A percentile compares a stretch with the other conserved stretches of the same genome.
phyloP scores from a whole-genome alignment of 176 grass and related monocot species.

The Chloris gayana region DNA sequence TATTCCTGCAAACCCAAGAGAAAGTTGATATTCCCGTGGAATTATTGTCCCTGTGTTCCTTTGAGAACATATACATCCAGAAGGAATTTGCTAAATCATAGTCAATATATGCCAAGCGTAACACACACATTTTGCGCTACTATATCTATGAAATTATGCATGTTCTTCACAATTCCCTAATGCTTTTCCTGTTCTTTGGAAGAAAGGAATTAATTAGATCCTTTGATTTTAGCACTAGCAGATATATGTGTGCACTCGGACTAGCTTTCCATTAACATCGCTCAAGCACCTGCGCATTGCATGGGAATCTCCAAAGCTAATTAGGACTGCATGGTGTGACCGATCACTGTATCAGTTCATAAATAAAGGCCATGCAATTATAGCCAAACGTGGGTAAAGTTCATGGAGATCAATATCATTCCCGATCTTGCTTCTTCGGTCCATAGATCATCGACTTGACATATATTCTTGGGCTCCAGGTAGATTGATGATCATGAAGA shows the following conservation, averaged over 20 bases:
- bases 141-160: conserved; percentile 9
- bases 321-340: conserved; percentile 21
- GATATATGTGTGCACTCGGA: conserved; percentile 6
- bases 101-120: conserved; percentile 49
- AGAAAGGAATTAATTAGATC: conserved; percentile 36
- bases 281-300: conserved; percentile 29
- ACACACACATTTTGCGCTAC: conserved; percentile 11
- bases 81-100: conserved; percentile 19
- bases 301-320: conserved; percentile 29
- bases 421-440: conserved; percentile 6
- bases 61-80: conserved; percentile 29
- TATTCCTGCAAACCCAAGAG: conserved; percentile 37
- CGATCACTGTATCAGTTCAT: conserved; percentile 14
- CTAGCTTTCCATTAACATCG: conserved; percentile 29
- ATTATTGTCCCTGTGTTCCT: conserved; percentile 42
- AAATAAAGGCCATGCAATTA: conserved; percentile 31
- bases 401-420: conserved; percentile 32
- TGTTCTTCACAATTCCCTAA: conserved; percentile 15
- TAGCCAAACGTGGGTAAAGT: conserved; percentile 29
- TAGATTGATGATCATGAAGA: conserved; percentile 33
- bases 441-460: conserved; percentile 37
- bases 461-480: conserved; percentile 35
- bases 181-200: conserved; percentile 15
- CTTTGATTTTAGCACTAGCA: background rate
- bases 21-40: conserved; percentile 37